Conservation (phyloP, 345 rosid genomes). For the Stellera chamaejasme region DNA sequence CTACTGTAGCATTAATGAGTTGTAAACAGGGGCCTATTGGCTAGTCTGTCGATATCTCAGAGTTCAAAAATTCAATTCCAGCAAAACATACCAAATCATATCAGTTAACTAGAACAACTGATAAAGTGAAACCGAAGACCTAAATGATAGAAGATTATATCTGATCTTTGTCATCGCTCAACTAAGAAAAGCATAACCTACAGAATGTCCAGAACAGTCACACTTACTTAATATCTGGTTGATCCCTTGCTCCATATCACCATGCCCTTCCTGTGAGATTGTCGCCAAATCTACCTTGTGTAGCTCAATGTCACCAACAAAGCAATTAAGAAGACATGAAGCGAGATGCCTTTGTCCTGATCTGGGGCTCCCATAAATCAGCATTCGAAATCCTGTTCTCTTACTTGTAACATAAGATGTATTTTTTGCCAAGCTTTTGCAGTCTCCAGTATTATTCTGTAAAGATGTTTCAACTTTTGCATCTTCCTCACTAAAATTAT, state of each 20-base stretch:
- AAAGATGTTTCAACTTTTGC: conserved; percentile 24
- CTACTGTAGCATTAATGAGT: too few relatives aligned
- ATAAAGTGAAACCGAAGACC: neutral
- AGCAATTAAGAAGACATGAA: conserved; percentile 84
- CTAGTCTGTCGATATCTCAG: too few relatives aligned
- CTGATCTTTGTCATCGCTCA: neutral
- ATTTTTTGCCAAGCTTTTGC: conserved; percentile 21
- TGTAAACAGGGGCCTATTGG: too few relatives aligned
- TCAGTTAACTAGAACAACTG: too few relatives aligned
- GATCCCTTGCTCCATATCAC: conserved; percentile 79
- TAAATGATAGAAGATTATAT: neutral
- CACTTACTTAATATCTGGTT: conserved; percentile 73
- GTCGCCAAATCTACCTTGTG: conserved; percentile 91
- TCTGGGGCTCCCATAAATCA: conserved; percentile 75
- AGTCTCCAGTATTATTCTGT: conserved; percentile 18
- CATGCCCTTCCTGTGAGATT: conserved; percentile 85
- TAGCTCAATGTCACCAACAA: conserved; percentile 70
- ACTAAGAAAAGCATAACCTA: too few relatives aligned
- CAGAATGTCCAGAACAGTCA: neutral
- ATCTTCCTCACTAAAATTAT: conserved; percentile 25
- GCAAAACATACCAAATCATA: too few relatives aligned
- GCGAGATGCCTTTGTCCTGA: conserved; percentile 94
- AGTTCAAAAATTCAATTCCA: neutral
- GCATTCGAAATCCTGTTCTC: conserved; percentile 56
- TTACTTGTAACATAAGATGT: conserved; percentile 34